Evolutionary conservation across 164 flowering plant species (phyloP).

Genomic region (Akebia trifoliata): DNA sequence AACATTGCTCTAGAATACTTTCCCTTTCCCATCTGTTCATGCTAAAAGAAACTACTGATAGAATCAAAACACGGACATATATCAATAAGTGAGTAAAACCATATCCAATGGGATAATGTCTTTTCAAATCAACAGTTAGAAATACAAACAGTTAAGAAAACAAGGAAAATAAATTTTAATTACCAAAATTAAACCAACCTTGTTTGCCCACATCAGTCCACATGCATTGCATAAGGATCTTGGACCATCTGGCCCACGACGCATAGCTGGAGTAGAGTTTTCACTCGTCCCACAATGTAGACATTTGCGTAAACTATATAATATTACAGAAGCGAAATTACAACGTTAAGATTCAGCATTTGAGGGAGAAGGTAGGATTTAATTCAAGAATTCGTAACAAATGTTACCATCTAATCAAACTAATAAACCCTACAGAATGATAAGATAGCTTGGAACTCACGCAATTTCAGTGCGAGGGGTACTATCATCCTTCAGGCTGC

Average conservation of each 20-base stretch:
- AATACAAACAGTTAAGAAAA: background rate
- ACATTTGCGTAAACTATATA: slow-evolving; percentile 32
- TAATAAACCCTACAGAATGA: background rate
- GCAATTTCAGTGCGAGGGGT: slow-evolving; percentile 26
- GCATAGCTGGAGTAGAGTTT: slow-evolving; percentile 57
- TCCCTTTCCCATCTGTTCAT: no score
- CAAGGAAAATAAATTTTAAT: background rate
- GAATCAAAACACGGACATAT: no score
- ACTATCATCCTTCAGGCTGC: slow-evolving; percentile 15
- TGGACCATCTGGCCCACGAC: slow-evolving; percentile 69
- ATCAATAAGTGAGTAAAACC: no score
- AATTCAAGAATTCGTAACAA: no score
- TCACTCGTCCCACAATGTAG: slow-evolving; percentile 55
- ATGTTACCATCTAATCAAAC: no score
- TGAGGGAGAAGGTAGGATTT: no score
- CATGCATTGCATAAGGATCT: slow-evolving; percentile 69
- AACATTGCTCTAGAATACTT: no score
- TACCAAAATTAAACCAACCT: slow-evolving; percentile 26
- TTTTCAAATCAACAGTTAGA: no score
- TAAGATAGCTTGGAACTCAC: slow-evolving; percentile 25
- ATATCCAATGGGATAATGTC: no score
- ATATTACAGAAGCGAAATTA: no score
- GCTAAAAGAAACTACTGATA: no score
- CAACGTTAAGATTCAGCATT: no score
- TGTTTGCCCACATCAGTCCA: slow-evolving; percentile 70